phyloP scores from a whole-genome alignment of 169 alveolate genomes.

The Toxoplasma gondii region DNA sequence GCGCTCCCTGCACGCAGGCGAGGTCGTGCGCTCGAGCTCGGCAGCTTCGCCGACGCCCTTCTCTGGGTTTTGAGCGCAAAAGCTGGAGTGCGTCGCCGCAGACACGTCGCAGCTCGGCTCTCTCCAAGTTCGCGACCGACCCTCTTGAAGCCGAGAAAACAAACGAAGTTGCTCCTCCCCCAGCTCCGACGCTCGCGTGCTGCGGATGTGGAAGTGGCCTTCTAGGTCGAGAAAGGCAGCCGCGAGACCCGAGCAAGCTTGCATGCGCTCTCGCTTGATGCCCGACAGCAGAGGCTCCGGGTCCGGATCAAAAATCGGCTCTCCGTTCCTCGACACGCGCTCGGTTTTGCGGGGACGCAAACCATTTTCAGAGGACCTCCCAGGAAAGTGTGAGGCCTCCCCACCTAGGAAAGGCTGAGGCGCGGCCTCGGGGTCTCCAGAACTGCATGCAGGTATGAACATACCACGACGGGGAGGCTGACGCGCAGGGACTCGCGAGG shows the following conservation, averaged over 20 bases:
- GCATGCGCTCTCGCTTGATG: not conserved
- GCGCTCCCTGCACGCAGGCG: too few relatives aligned
- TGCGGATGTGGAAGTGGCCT: conserved; percentile 21
- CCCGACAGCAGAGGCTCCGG: not conserved
- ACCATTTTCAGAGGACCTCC: too few relatives aligned
- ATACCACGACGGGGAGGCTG: too few relatives aligned
- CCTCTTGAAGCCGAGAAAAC: not conserved
- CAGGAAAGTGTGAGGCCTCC: too few relatives aligned
- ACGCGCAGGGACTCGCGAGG: too few relatives aligned
- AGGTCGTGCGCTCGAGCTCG: too few relatives aligned
- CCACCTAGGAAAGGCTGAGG: too few relatives aligned
- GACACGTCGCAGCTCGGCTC: not conserved
- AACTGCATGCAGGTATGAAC: too few relatives aligned
- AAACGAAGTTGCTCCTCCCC: conserved; percentile 13
- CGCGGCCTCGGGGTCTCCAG: too few relatives aligned
- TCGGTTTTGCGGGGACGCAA: too few relatives aligned
- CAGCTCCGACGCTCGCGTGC: not conserved
- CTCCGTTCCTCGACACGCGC: too few relatives aligned
- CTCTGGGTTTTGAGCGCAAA: not conserved
- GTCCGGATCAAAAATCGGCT: too few relatives aligned
- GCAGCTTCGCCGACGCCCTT: not conserved
- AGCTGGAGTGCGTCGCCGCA: not conserved
- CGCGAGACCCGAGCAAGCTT: conserved; percentile 18
- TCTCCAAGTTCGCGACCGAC: not conserved
- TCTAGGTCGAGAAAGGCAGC: conserved; percentile 29